Conservation (phyloP, 1,284 basidiomycete genomes). For the Trichosporon coremiiforme region DNA sequence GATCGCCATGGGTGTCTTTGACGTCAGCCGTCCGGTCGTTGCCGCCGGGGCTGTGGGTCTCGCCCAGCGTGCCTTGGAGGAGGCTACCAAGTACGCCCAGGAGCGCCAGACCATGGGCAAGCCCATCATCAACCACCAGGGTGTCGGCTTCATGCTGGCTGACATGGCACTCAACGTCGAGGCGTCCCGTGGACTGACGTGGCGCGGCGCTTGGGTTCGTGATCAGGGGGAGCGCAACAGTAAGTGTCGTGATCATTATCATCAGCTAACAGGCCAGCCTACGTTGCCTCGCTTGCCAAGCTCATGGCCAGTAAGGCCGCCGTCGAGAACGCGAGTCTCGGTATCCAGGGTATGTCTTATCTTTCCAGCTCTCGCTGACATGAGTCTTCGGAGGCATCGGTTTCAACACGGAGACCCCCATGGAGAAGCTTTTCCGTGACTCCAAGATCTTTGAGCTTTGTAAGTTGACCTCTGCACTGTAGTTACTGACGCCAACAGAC, state of each 20-base stretch:
- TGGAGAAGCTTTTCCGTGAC: slow-evolving; percentile 62
- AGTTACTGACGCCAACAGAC: slow-evolving; percentile 33
- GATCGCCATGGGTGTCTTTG: slow-evolving; percentile 61
- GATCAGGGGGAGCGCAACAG: slow-evolving; percentile 60
- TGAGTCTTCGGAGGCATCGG: slow-evolving; percentile 58
- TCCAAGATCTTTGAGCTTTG: slow-evolving; percentile 60
- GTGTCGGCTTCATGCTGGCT: slow-evolving; percentile 61
- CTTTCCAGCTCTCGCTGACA: slow-evolving; percentile 13
- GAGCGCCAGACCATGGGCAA: slow-evolving; percentile 62
- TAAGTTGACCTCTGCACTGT: slow-evolving; percentile 32
- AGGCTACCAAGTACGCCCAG: slow-evolving; percentile 62
- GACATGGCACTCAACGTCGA: slow-evolving; percentile 63
- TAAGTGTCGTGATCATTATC: slow-evolving; percentile 30
- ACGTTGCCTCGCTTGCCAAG: slow-evolving; percentile 63
- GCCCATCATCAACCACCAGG: slow-evolving; percentile 62
- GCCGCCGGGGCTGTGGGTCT: slow-evolving; percentile 62
- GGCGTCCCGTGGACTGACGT: slow-evolving; percentile 59
- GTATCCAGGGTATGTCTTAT: slow-evolving; percentile 54
- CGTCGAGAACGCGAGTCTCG: slow-evolving; percentile 59
- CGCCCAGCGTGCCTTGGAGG: slow-evolving; percentile 60
- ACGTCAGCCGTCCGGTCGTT: slow-evolving; percentile 60
- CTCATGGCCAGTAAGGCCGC: slow-evolving; percentile 58
- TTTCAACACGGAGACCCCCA: slow-evolving; percentile 62
- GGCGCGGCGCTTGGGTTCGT: slow-evolving; percentile 60
- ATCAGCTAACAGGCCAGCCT: slow-evolving; percentile 47